Percentiles rank a stretch among this genome's conserved stretches.
These are phyloP conservation scores for Darksidea phi DNA, from an alignment of 495 filamentous ascomycete species.

Conservation along the genomic window DNA sequence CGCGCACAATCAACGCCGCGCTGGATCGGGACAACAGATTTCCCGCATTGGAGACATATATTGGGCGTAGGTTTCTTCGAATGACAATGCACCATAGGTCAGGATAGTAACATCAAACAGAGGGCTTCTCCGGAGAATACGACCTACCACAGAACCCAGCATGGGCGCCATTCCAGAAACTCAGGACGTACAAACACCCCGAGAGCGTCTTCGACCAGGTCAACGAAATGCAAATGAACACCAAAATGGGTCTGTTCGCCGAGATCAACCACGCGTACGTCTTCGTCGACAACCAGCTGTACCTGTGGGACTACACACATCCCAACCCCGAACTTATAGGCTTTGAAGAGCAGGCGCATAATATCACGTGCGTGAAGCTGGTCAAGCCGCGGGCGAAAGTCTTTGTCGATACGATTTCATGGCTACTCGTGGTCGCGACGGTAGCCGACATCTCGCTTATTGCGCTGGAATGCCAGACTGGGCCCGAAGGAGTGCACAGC, in stretches of 20 bases:
- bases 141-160: constrained; percentile 64
- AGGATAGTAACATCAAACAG: constrained; percentile 43
- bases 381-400: constrained; percentile 74
- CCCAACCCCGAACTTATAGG: constrained; percentile 85
- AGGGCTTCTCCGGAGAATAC: constrained; percentile 89
- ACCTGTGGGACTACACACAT: constrained; percentile 95
- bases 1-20: constrained; percentile 77
- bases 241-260: constrained; percentile 89
- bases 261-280: constrained; percentile 94
- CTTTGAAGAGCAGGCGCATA: constrained; percentile 83
- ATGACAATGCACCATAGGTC: neutral
- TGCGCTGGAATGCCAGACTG: constrained; percentile 65
- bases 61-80: constrained; percentile 65
- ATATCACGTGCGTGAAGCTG: constrained; percentile 80
- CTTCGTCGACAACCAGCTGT: constrained; percentile 89
- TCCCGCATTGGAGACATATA: constrained; percentile 85
- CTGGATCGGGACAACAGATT: constrained; percentile 73
- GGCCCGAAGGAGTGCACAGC: constrained; percentile 61
- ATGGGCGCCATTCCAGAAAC: constrained; percentile 87
- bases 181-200: constrained; percentile 78
- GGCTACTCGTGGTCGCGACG: constrained; percentile 86
- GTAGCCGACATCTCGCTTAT: constrained; percentile 77
- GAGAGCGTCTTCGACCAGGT: constrained; percentile 86
- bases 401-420: constrained; percentile 78
- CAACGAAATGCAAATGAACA: constrained; percentile 77